A percentile compares a stretch with the other conserved stretches of the same genome.
Evolutionary conservation across 371 early-diverging fungal species (phyloP).

Genomic region (Mortierella sp.): DNA sequence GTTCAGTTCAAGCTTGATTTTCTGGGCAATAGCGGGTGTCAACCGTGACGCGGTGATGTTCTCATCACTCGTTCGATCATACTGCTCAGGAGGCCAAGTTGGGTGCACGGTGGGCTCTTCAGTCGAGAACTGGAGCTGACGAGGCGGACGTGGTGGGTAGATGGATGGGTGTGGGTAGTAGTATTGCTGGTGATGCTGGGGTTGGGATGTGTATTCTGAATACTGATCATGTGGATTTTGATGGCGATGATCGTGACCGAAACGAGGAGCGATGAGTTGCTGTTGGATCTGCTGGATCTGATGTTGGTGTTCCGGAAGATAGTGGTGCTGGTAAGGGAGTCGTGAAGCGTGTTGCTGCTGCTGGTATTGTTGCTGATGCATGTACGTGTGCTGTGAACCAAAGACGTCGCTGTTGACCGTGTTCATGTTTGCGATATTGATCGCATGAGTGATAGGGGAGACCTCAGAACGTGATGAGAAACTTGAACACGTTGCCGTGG

Average conservation of each 20-base stretch:
- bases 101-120: constrained; percentile 64
- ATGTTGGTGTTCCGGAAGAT: not conserved
- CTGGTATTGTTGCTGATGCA: constrained; percentile 10
- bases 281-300: constrained; percentile 10
- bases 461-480: constrained; percentile 3
- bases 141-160: constrained; percentile 27
- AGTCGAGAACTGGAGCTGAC: constrained; percentile 65
- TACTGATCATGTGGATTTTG: not conserved
- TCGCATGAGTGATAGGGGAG: not conserved
- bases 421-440: not conserved
- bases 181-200: constrained; percentile 10
- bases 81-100: constrained; percentile 74
- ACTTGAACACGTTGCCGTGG: constrained; percentile 8
- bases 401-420: not conserved
- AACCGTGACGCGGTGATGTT: constrained; percentile 71
- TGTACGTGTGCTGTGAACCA: constrained; percentile 2
- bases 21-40: constrained; percentile 74
- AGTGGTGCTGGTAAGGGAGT: constrained; percentile 2
- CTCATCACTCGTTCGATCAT: constrained; percentile 77
- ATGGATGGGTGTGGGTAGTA: constrained; percentile 20
- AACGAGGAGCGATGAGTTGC: not conserved
- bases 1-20: constrained; percentile 82
- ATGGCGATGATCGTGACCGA: not conserved
- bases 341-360: constrained; percentile 14
- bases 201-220: constrained; percentile 5